phyloP scores from a whole-genome alignment of 2,329 filamentous ascomycete genomes.

The Stagonosporopsis vannaccii region DNA sequence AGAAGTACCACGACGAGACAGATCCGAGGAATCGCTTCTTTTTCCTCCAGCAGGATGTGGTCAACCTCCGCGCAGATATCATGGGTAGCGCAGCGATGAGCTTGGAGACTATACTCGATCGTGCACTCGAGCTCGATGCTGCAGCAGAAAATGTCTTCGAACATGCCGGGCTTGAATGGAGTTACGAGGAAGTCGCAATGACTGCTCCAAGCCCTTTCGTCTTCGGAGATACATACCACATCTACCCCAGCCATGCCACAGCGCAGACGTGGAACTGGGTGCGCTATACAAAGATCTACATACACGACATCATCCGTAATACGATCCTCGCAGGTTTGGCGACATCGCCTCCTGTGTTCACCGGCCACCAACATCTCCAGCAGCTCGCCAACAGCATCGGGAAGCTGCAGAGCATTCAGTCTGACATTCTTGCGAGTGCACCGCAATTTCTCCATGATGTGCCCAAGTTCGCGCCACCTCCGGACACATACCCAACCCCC shows the following conservation, averaged over 20 bases:
- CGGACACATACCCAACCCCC: not conserved
- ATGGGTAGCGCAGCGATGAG: slow-evolving; percentile 22
- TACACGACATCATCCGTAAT: slow-evolving; percentile 47
- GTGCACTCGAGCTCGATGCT: slow-evolving; percentile 36
- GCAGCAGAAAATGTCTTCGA: slow-evolving; percentile 31
- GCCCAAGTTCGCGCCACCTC: slow-evolving; percentile 24
- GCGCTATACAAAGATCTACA: slow-evolving; percentile 43
- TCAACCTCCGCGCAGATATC: slow-evolving; percentile 40
- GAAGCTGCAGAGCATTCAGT: slow-evolving; percentile 36
- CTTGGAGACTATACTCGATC: slow-evolving; percentile 32
- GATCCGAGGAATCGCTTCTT: slow-evolving; percentile 40
- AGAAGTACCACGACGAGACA: slow-evolving; percentile 25
- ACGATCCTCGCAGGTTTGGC: slow-evolving; percentile 37
- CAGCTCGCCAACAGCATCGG: slow-evolving; percentile 34
- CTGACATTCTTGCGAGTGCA: slow-evolving; percentile 45
- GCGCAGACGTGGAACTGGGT: slow-evolving; percentile 47
- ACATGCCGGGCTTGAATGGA: slow-evolving; percentile 29
- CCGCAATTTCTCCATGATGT: slow-evolving; percentile 47
- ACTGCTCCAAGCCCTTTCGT: slow-evolving; percentile 15
- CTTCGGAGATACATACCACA: slow-evolving; percentile 40
- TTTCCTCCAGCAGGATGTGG: slow-evolving; percentile 36
- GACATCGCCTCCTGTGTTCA: slow-evolving; percentile 35
- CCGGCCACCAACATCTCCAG: slow-evolving; percentile 25
- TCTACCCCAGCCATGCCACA: slow-evolving; percentile 37
- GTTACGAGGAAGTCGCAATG: slow-evolving; percentile 25